These are phyloP conservation scores for Platismatia glauca DNA, from an alignment of 495 filamentous ascomycete genomes.

Conservation along the genomic window DNA sequence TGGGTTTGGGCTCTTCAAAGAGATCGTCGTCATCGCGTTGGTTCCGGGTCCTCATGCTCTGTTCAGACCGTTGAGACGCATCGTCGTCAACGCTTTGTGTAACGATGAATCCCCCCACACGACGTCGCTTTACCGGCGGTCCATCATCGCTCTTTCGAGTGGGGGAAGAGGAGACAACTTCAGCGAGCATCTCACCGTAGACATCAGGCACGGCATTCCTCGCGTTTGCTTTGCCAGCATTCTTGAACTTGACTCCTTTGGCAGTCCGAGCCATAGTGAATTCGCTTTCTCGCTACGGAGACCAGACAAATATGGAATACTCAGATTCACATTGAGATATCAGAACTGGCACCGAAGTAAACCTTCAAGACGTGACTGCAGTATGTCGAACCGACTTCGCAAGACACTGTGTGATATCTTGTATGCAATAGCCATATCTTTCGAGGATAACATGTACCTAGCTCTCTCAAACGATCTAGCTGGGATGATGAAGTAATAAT, in stretches of 20 bases:
- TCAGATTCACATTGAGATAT: neutral
- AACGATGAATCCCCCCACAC: slow-evolving; percentile 28
- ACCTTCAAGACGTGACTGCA: neutral
- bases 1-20: slow-evolving; percentile 12
- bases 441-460: neutral
- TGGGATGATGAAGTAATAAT: neutral
- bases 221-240: neutral
- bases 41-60: slow-evolving; percentile 14
- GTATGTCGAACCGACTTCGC: neutral
- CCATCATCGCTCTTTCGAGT: slow-evolving; percentile 27
- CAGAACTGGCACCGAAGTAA: neutral
- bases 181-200: slow-evolving; percentile 59
- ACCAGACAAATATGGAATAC: neutral
- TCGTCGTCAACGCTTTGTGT: slow-evolving; percentile 13
- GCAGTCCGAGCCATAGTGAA: slow-evolving; percentile 2
- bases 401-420: neutral
- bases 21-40: slow-evolving; percentile 22
- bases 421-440: neutral
- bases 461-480: neutral
- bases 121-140: slow-evolving; percentile 39
- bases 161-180: slow-evolving; percentile 43
- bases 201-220: slow-evolving; percentile 40
- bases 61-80: slow-evolving; percentile 1
- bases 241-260: neutral
- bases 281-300: too few species aligned